Evolutionary conservation across 2,329 filamentous ascomycete genomes (phyloP), one percentile per base, ranked within the genome.

Genomic region (Nothophoma quercina): DNA sequence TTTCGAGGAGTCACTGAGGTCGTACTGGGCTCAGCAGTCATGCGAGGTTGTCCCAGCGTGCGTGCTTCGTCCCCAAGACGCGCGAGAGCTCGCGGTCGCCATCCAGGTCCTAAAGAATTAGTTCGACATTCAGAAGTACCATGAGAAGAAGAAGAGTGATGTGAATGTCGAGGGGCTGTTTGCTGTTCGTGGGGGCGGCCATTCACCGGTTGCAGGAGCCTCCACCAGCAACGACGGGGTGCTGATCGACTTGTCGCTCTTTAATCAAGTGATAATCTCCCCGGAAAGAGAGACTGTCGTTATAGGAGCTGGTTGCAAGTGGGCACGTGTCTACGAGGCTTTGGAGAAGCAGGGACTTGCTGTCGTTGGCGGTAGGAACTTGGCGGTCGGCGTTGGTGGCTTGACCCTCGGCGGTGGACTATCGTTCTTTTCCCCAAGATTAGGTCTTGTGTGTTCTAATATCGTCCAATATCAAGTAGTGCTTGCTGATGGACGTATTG

Each of bases 141-240:
- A 9, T 16, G n/a, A 29, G 4, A 25, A 2, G 6, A 13, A n/a
- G n/a, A n/a, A n/a, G n/a, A n/a, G n/a, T n/a, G n/a, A n/a, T n/a
- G n/a, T 33, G 7, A 13, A 21, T 13, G 2, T 23, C 12, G 38
- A 62, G 7, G 53, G 51, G 1, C 15, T 62, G 1, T 66, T 66
- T 32, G 85, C 84, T 16, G 75, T 85, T 65, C 77, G 80, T 63
- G 75, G 78, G 16, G 81, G 81, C 12, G 77, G 77, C 0, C 78
- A 79, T 25, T 57, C 60, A n/a, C 57, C 55, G 9, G 46, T 60
- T 25, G 44, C 47, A 12, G 56, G 59, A n/a, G 57, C 60, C 2
- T 61, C 65, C 9, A 70, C 62, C 33, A 62, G 67, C 18, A 36
- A 50, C 3, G 55, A 55, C 23, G 65, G 63, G 7, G 56, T 60